A percentile compares a stretch with the other conserved stretches of the same genome.
Conservation (phyloP, 495 filamentous ascomycete genomes). For the Xanthoparmelia taractica region DNA sequence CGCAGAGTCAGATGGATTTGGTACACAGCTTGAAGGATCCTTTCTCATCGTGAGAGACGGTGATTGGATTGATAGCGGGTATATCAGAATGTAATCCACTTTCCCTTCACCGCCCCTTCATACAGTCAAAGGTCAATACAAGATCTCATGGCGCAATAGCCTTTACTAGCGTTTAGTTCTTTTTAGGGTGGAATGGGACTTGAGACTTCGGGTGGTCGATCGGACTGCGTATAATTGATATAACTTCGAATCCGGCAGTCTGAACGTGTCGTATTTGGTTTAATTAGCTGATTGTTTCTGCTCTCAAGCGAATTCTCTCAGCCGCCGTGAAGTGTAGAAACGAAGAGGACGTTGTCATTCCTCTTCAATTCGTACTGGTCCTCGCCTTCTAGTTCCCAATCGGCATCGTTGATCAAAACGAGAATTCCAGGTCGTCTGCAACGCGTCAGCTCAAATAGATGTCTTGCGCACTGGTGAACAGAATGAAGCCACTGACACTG, state of each 20-base stretch:
- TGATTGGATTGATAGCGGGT: neutral
- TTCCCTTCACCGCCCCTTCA: neutral
- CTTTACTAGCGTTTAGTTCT: neutral
- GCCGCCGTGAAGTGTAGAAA: slow-evolving; percentile 95
- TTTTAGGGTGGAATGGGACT: neutral
- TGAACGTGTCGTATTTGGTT: neutral
- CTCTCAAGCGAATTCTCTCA: slow-evolving; percentile 29
- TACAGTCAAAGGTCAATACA: neutral
- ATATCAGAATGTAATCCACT: neutral
- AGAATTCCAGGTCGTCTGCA: slow-evolving; percentile 89
- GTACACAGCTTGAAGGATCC: neutral
- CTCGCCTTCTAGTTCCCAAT: slow-evolving; percentile 97
- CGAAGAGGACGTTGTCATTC: slow-evolving; percentile 86
- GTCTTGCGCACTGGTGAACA: neutral
- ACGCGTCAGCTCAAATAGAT: slow-evolving; percentile 12
- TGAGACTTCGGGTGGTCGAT: neutral
- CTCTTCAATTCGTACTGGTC: slow-evolving; percentile 74
- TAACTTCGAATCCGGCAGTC: neutral
- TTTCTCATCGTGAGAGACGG: neutral
- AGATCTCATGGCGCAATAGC: neutral
- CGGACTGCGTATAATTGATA: neutral
- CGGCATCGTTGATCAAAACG: slow-evolving; percentile 92
- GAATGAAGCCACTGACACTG: slow-evolving; percentile 51
- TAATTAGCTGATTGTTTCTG: neutral
- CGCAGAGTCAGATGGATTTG: neutral